Evolutionary conservation across 768 basidiomycete species (phyloP).

Genomic region (Lentinula sp.): DNA sequence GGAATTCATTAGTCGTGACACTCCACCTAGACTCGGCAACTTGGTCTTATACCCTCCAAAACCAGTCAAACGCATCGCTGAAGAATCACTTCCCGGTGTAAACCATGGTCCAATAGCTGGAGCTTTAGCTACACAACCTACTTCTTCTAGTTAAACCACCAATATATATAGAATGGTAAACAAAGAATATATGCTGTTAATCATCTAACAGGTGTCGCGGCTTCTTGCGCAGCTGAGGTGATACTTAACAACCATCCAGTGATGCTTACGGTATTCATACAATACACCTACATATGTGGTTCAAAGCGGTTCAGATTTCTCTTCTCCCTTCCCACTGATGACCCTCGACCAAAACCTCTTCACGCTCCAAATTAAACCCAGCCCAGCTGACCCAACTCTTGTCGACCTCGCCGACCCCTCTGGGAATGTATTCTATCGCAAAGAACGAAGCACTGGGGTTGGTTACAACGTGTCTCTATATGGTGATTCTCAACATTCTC

Average conservation of each 20-base stretch:
- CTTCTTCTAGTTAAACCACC: too few species aligned
- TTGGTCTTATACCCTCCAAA: background rate
- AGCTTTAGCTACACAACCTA: too few species aligned
- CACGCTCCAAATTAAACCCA: constrained; percentile 62
- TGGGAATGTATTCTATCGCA: constrained; percentile 66
- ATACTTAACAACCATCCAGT: too few species aligned
- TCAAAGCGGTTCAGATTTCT: background rate
- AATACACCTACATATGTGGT: background rate
- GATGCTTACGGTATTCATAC: too few species aligned
- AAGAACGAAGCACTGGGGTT: constrained; percentile 51
- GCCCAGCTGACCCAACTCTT: constrained; percentile 51
- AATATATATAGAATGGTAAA: too few species aligned
- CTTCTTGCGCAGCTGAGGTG: too few species aligned
- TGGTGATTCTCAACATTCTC: constrained; percentile 33
- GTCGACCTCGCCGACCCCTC: constrained; percentile 63
- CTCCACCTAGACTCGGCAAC: constrained; percentile 72
- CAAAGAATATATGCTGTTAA: too few species aligned
- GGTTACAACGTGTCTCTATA: constrained; percentile 64
- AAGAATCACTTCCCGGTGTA: too few species aligned
- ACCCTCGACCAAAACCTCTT: constrained; percentile 84
- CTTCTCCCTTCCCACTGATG: constrained; percentile 35
- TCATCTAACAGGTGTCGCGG: too few species aligned
- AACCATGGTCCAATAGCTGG: too few species aligned
- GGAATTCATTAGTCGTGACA: constrained; percentile 72
- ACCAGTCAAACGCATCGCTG: background rate